Evolutionary conservation across 129 eudicot genomes (phyloP).

Genomic region (Pseudognaphalium luteoalbum): DNA sequence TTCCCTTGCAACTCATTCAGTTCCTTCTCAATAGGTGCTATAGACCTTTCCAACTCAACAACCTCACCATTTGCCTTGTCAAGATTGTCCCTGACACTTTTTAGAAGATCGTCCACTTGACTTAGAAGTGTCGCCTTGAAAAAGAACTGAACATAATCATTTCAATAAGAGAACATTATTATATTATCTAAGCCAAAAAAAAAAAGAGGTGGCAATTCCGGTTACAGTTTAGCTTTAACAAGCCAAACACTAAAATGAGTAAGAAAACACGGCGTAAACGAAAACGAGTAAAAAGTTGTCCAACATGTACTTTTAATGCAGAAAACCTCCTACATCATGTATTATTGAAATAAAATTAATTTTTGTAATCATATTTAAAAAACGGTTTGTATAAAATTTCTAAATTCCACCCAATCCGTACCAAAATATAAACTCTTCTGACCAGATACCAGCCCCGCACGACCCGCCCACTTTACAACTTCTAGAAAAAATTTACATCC

Average conservation of each 20-base stretch:
- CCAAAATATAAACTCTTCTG: neutral
- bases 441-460: neutral
- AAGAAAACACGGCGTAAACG: no score
- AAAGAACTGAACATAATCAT: constrained; percentile 59
- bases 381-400: neutral
- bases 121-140: constrained; percentile 95
- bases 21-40: constrained; percentile 71
- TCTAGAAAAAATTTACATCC: neutral
- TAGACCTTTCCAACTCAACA: constrained; percentile 60
- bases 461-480: neutral
- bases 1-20: constrained; percentile 79
- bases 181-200: neutral
- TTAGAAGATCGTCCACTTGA: constrained; percentile 77
- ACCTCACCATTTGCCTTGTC: constrained; percentile 61
- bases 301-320: no score
- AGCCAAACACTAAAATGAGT: no score
- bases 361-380: no score
- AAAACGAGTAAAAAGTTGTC: no score
- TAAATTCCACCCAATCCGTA: neutral
- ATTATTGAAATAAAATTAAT: no score
- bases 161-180: neutral
- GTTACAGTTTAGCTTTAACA: no score
- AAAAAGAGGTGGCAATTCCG: no score
- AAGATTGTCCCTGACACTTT: constrained; percentile 56
- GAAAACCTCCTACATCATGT: no score